Evolutionary conservation across 1,284 basidiomycete species (phyloP).

Genomic region (Trametes versicolor): DNA sequence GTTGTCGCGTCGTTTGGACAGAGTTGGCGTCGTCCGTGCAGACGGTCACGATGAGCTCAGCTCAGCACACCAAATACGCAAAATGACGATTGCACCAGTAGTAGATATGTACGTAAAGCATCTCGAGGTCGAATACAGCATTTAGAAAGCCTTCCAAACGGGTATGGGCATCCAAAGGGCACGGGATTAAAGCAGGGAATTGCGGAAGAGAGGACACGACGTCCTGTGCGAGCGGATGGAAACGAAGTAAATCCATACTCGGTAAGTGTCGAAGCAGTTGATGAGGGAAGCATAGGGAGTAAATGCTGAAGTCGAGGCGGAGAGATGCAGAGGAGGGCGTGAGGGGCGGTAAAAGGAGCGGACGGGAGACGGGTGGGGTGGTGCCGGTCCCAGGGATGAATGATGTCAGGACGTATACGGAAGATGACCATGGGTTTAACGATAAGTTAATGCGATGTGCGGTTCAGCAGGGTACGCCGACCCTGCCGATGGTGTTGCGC

Average conservation of each 20-base stretch:
- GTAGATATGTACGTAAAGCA: conserved; percentile 28
- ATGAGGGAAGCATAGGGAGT: conserved; percentile 9
- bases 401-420: conserved; percentile 2
- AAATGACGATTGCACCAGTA: conserved; percentile 1
- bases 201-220: conserved; percentile 21
- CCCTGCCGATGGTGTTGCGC: conserved; percentile 27
- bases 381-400: conserved; percentile 39
- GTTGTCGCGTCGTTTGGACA: background rate
- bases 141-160: conserved; percentile 26
- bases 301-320: conserved; percentile 20
- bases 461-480: conserved; percentile 36
- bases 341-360: conserved; percentile 46
- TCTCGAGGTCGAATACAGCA: conserved; percentile 28
- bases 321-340: conserved; percentile 4
- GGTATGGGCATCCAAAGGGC: conserved; percentile 30
- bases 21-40: background rate
- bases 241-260: conserved; percentile 28
- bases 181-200: conserved; percentile 25
- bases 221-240: conserved; percentile 10
- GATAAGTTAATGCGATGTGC: conserved; percentile 35
- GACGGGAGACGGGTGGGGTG: conserved; percentile 44
- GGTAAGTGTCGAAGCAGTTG: conserved; percentile 7
- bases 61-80: background rate
- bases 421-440: background rate
- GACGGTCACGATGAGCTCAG: background rate